Conservation (phyloP, 805 yeast genomes). For the Candida alai region DNA sequence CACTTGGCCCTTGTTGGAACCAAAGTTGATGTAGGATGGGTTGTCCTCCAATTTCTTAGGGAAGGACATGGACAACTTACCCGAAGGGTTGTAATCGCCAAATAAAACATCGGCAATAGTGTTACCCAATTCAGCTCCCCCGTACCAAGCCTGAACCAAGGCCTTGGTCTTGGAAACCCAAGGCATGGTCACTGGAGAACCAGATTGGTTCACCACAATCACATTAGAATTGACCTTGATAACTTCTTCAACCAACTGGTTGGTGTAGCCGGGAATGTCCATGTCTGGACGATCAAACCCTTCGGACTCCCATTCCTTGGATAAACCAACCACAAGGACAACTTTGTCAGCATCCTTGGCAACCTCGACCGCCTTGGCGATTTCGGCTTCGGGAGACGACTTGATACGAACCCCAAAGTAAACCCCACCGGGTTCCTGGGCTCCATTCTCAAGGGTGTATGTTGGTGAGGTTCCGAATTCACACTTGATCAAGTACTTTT, state of each 20-base stretch:
- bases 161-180: conserved; percentile 34
- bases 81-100: conserved; percentile 60
- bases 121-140: conserved; percentile 50
- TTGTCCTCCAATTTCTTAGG: conserved; percentile 50
- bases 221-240: conserved; percentile 46
- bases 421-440: conserved; percentile 21
- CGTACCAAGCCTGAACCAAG: conserved; percentile 34
- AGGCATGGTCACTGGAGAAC: conserved; percentile 60
- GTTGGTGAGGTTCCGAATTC: conserved; percentile 53
- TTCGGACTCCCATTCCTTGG: conserved; percentile 56
- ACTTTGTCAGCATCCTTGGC: conserved; percentile 54
- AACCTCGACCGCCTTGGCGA: conserved; percentile 39
- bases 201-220: conserved; percentile 54
- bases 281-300: conserved; percentile 52
- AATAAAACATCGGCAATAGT: conserved; percentile 57
- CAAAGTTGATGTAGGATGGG: conserved; percentile 52
- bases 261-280: conserved; percentile 48
- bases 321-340: conserved; percentile 47
- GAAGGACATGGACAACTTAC: conserved; percentile 54
- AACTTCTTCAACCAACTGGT: conserved; percentile 43
- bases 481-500: conserved; percentile 41
- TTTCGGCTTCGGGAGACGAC: conserved; percentile 18
- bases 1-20: conserved; percentile 49
- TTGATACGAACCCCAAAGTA: conserved; percentile 21
- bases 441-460: conserved; percentile 13